Conservation (phyloP, 2,329 filamentous ascomycete species). For the Bretziella fagacearum region DNA sequence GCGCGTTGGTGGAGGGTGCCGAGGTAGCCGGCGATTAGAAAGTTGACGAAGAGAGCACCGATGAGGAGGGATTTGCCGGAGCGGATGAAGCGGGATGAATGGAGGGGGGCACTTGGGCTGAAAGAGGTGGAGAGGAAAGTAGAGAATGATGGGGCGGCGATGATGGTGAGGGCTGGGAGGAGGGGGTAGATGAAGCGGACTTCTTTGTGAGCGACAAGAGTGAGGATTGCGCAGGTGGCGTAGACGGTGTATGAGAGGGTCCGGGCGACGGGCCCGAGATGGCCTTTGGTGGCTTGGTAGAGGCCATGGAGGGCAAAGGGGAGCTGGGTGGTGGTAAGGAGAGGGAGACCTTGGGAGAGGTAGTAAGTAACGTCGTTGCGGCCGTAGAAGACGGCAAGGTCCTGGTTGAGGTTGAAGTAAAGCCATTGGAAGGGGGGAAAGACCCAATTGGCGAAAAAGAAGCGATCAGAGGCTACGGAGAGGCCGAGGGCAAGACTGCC, state of each 20-base stretch:
- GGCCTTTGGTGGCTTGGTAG: conserved; percentile 27
- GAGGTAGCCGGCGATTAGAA: conserved; percentile 55
- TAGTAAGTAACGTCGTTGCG: conserved; percentile 87
- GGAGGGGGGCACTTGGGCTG: conserved; percentile 19
- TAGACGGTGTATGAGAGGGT: conserved; percentile 39
- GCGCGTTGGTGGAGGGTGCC: conserved; percentile 66
- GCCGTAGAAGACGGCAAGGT: conserved; percentile 83
- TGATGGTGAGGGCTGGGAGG: conserved; percentile 66
- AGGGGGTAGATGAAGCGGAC: conserved; percentile 93
- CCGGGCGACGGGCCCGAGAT: conserved; percentile 31
- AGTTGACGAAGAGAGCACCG: conserved; percentile 45
- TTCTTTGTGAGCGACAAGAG: conserved; percentile 83
- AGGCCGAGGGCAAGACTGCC: conserved; percentile 42
- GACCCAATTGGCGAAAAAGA: conserved; percentile 73
- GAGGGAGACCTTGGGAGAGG: conserved; percentile 70
- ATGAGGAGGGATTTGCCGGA: conserved; percentile 34
- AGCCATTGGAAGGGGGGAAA: conserved; percentile 79
- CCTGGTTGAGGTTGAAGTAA: conserved; percentile 77
- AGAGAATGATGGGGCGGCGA: conserved; percentile 52
- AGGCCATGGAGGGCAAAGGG: conserved; percentile 57
- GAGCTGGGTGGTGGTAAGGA: conserved; percentile 67
- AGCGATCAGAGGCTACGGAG: conserved; percentile 51
- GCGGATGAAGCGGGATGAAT: conserved; percentile 25
- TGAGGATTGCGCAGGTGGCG: conserved; percentile 46
- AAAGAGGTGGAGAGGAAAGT: conserved; percentile 40